Base-by-base conservation (phyloP, 257 asterid species). In the Solanum ossicruentum region DNA sequence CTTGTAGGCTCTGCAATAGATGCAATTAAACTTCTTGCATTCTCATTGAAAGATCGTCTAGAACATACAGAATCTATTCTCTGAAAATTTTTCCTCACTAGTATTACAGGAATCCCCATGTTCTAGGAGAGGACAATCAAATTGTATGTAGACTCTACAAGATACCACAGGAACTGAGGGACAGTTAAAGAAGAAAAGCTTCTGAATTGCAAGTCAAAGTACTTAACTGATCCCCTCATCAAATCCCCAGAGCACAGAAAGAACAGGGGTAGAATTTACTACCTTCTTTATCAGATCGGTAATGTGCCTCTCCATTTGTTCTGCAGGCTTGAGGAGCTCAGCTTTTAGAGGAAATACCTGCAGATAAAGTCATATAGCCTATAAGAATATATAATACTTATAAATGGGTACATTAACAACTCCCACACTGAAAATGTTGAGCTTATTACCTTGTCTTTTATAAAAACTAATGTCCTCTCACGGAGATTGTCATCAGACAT, bases 281-380 rank as follows among this genome's bases (percentile, higher is more conserved):
- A 94, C 99, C 93, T 90, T 93, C 88, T 94, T 95, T 80, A 95
- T 94, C 88, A 95, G 87, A 87, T 95, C 94, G 26, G 99, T 94
- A 43, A 94, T 93, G 88, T 95, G 99, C 88, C 99, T 95, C 89
- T 95, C 99, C 97, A 94, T 95, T 90, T 92, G 91, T 84, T 94
- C 97, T 18, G 90, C 72, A 60, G 99, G 98, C 90, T 86, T 95
- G 86, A 95, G 90, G 88, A 94, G 93, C 92, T 95, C 99, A 84
- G 93, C 87, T 91, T 93, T 95, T 43, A 95, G 91, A 86, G 99
- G 97, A 88, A 95, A 95, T 21, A 95, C 96, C 98, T 95, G 91
- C 69, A 88, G 75, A 21, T 55, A 86, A 83, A 15, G 57, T 45
- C 52, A 84, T 18, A 69, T n/a, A 75, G 86, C 26, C 16, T 80